Conservation (phyloP, 768 basidiomycete species). For the Terana coerulea region DNA sequence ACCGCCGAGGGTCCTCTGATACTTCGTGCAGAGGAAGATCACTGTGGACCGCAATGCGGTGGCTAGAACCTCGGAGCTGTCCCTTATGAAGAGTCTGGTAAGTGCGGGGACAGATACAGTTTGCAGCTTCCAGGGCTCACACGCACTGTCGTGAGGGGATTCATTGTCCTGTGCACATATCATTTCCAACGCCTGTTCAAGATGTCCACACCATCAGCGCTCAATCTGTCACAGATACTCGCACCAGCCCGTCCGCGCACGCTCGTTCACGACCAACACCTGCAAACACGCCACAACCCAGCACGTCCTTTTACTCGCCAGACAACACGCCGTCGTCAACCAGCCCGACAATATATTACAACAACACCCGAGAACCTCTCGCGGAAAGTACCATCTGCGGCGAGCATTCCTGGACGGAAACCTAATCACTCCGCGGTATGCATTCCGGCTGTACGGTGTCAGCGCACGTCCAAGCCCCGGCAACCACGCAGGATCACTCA, state of each 20-base stretch:
- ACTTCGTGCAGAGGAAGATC: conserved; percentile 21
- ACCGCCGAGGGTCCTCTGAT: conserved; percentile 28
- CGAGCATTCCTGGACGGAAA: too few species aligned
- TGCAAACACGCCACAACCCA: conserved; percentile 3
- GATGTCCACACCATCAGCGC: conserved; percentile 6
- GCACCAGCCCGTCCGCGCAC: background rate
- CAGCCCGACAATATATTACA: background rate
- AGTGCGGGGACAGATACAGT: conserved; percentile 11
- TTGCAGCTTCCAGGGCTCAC: conserved; percentile 6
- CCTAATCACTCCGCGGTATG: conserved; percentile 25
- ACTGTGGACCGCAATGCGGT: conserved; percentile 20
- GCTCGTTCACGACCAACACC: background rate
- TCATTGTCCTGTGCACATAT: conserved; percentile 9
- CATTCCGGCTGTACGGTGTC: conserved; percentile 35
- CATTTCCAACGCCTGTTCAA: conserved; percentile 5
- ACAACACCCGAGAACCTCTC: background rate
- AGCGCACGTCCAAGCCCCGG: background rate
- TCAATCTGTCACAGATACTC: conserved; percentile 4
- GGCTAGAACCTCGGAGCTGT: conserved; percentile 23
- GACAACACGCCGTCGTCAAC: background rate
- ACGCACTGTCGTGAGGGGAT: conserved; percentile 8
- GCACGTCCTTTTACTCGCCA: background rate
- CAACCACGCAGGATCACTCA: conserved; percentile 29
- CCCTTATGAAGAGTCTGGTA: conserved; percentile 12
- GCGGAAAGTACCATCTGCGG: too few species aligned